Evolutionary conservation across 2,329 filamentous ascomycete genomes (phyloP), one percentile per base, ranked within the genome.

Genomic region (Monosporascus sp.): DNA sequence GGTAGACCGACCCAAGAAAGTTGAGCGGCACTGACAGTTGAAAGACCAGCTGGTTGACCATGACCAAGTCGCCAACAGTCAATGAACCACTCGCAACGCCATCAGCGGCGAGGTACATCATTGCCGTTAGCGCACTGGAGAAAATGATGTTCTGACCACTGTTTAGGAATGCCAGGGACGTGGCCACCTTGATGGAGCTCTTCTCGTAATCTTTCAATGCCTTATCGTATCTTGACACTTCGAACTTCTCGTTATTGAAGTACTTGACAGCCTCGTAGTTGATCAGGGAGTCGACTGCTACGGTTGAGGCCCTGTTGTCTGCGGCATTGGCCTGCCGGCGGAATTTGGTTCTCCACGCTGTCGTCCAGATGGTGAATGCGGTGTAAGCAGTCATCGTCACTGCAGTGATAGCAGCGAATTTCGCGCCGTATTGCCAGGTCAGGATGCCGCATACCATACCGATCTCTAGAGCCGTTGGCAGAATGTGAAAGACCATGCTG

Each of bases 181-280:
- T 99, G 9, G 90, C 90, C 36, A 99, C 89, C 68, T 97, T 97
- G 76, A 99, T 97, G 17, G 91, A 96, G 53, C 91, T 92, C 68
- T 88, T 88, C 69, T 99, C 90, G 69, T 99, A 99, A 54, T 86
- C 81, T 59, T 85, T 81, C 24, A 99, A 76, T 0, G 94, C 91
- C 62, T 86, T 83, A 70, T 97, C 92, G 69, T 99, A 99, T 42
- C 94, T 84, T 34, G 82, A 81, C 44, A 96, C 90, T 73, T 99
- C 94, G 60, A 91, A 97, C 60, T 88, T 90, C 67, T 99, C 95
- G 65, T 99, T 99, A 76, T 99, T 99, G 75, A 97, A 99, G 74
- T 97, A 96, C 73, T 99, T 99, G 67, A 99, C 94, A 15, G 95
- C 93, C 72, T 99, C 94, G 66, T 97, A 99, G 74, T 99, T 99